Evolutionary conservation across 78 protist species (phyloP).

Genomic region (Bodo saltans): DNA sequence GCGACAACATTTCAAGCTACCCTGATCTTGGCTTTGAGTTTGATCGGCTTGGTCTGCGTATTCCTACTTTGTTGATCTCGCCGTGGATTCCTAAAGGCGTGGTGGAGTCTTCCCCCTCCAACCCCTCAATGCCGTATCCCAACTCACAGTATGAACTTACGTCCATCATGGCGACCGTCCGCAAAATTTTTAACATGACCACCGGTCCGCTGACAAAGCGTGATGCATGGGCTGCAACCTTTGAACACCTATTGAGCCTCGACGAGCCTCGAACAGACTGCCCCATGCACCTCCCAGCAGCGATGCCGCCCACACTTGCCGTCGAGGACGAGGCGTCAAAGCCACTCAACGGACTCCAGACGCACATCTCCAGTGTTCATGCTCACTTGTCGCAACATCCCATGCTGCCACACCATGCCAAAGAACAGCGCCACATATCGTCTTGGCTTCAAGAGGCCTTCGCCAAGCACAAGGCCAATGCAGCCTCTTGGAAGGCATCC

Average conservation of each 20-base stretch:
- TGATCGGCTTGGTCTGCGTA: slow-evolving; percentile 33
- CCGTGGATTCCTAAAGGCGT: slow-evolving; percentile 25
- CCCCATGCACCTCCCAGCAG: slow-evolving; percentile 21
- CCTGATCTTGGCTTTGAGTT: not conserved
- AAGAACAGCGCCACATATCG: not conserved
- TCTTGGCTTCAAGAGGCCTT: not conserved
- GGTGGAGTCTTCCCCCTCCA: not conserved
- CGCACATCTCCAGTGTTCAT: not conserved
- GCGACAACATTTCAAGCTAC: not conserved
- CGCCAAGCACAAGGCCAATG: not conserved
- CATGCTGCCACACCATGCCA: not conserved
- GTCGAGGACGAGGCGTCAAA: not conserved
- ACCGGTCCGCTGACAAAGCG: slow-evolving; percentile 26
- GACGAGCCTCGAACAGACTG: slow-evolving; percentile 14
- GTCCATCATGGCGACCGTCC: slow-evolving; percentile 33
- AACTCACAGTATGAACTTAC: slow-evolving; percentile 4
- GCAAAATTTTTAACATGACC: not conserved
- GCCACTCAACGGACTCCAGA: slow-evolving; percentile 17
- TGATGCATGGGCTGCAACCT: slow-evolving; percentile 49
- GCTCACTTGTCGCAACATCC: not conserved
- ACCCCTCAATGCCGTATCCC: not conserved
- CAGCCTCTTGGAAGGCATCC: not conserved
- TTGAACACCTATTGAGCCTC: slow-evolving; percentile 9
- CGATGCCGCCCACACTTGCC: not conserved
- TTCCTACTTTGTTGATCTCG: slow-evolving; percentile 16